Evolutionary conservation across 768 basidiomycete species (phyloP).

Genomic region (Zangia roseola): DNA sequence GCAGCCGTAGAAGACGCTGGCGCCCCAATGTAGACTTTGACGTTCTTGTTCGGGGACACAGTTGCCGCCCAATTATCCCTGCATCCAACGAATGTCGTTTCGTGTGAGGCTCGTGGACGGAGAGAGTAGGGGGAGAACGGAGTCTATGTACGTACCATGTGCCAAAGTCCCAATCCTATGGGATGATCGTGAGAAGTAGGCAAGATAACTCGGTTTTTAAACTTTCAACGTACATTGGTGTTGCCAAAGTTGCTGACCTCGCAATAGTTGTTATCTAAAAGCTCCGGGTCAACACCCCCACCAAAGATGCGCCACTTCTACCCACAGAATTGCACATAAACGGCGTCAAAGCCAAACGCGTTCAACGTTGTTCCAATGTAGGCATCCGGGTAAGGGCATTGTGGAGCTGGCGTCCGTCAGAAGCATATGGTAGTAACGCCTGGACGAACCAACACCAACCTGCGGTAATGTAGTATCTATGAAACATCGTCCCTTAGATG

Average conservation of each 20-base stretch:
- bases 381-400: constrained; percentile 51
- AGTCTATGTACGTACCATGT: constrained; percentile 30
- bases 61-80: constrained; percentile 50
- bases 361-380: constrained; percentile 43
- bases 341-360: constrained; percentile 44
- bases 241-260: constrained; percentile 41
- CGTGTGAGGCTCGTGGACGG: neutral
- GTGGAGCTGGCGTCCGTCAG: constrained; percentile 27
- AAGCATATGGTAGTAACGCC: neutral
- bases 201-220: neutral
- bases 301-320: neutral
- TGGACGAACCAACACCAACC: constrained; percentile 21
- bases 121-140: neutral
- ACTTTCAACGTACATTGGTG: constrained; percentile 31
- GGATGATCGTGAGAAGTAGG: neutral
- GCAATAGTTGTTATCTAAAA: constrained; percentile 48
- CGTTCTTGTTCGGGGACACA: constrained; percentile 41
- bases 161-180: constrained; percentile 46
- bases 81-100: neutral
- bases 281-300: constrained; percentile 12
- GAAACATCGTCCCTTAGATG: neutral
- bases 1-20: constrained; percentile 43
- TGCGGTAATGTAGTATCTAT: constrained; percentile 45
- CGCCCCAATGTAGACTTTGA: constrained; percentile 50
- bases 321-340: constrained; percentile 51